Evolutionary conservation across 192 early-diverging fungal genomes (phyloP), one percentile per base, ranked within the genome.

Genomic region (Coemansia sp.): DNA sequence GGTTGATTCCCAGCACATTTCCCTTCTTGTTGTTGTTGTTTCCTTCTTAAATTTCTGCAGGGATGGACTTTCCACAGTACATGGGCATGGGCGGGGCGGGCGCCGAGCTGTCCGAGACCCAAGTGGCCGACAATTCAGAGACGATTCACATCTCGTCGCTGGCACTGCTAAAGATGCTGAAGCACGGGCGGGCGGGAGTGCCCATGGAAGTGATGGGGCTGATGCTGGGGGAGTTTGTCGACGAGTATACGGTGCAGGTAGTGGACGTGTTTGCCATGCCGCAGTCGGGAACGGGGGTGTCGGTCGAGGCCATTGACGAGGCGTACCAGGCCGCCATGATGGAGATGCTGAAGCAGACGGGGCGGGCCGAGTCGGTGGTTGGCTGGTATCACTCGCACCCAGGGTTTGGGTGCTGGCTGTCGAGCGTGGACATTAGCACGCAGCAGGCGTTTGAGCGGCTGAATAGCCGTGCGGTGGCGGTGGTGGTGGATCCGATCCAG

Each of bases 341-440:
- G 83, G 97, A 99, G 44, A 96, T 97, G 95, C 75, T 99, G 44
- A 98, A 95, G 79, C 97, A 99, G 50, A 99, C 97, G 34, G 96
- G 96, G 50, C 78, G 96, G 79, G 87, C 89, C 16, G 95, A 99
- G 73, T 94, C 91, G 77, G 97, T 99, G 12, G 97, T 99, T 19
- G 97, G 97, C n/a, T 99, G 97, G 97, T 99, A 99, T 67, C 97
- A 99, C 75, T 99, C 97, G 50, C 97, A 99, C 77, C 97, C 97
- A 25, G 97, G 97, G 38, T 99, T 99, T 52, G 97, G 97, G 33
- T 99, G 97, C 81, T 99, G 97, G 97, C 79, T 99, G 21, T 98
- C 95, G 14, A 95, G 91, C 59, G 94, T 97, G 7, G 97, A 99
- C 77, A 88, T 98, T 40, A 94, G 94, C 76, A 99, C 97, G 34